Evolutionary conservation across 441 rosid species (phyloP), one percentile per base, ranked within the genome.

Genomic region (Pelargonium australe): DNA sequence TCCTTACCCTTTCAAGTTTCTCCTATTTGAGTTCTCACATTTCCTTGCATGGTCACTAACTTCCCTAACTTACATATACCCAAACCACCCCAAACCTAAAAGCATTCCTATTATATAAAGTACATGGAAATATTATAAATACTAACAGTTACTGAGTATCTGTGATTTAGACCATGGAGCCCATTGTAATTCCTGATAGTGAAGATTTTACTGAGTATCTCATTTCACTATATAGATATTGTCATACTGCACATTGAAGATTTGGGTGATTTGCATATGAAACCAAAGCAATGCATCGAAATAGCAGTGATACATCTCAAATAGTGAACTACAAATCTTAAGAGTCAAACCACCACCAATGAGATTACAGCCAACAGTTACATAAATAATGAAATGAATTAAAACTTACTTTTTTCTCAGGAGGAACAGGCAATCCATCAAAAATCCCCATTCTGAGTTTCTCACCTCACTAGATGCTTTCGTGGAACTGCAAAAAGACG

Each of bases 381-480:
- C 64, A 41, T 8, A 60, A 60, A 12, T 23, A 60, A 12, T 60
- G 12, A 43, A 66, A 44, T 23, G 25, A 71, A 66, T 58, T 14
- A 14, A 49, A 65, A 72, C 84, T 81, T 77, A 95, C 99, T 70
- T 84, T 83, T 81, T 95, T 95, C 53, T 90, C 95, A 14, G 86
- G 85, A 70, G 97, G 90, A 68, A 95, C 88, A 11, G 97, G 99
- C 86, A 95, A 80, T 79, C 89, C 96, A 78, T 91, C 90, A 62
- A 92, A 92, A 72, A 87, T 73, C 62, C 92, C 89, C 99, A 95
- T 92, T 68, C 75, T 69, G 8, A 68, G 63, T 63, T 77, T 68
- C 77, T 63, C 34, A 72, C 74, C 53, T 77, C 74, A 72, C 64
- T 65, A 66, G 75, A 72, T 57, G 64, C 25, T 23, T 28, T 17